These are phyloP conservation scores for Elongisporangium undulatum DNA, from an alignment of 352 stramenopile genomes.

Conservation along the genomic window DNA sequence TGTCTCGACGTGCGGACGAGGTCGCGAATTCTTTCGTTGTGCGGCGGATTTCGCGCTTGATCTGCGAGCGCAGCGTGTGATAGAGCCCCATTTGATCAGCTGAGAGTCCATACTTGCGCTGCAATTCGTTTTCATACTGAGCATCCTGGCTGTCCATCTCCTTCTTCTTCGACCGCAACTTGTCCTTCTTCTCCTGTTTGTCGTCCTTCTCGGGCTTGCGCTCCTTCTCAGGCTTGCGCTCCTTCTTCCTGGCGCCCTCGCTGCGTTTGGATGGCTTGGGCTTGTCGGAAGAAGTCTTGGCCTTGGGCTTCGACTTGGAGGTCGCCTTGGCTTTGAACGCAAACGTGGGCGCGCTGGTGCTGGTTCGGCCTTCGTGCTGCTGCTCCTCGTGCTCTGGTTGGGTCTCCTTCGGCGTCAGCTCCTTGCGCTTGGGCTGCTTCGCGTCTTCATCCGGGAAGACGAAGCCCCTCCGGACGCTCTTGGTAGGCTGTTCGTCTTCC, in stretches of 20 bases:
- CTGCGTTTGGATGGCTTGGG: conserved; percentile 11
- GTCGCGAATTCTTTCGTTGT: conserved; percentile 63
- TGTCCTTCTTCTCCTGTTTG: conserved; percentile 37
- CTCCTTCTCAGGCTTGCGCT: conserved; percentile 32
- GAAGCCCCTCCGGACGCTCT: conserved; percentile 38
- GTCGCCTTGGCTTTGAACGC: background rate
- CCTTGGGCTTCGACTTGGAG: background rate
- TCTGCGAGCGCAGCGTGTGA: conserved; percentile 48
- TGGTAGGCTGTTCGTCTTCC: conserved; percentile 10
- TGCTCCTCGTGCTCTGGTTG: conserved; percentile 13
- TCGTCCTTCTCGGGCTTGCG: conserved; percentile 35
- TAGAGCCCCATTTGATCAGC: conserved; percentile 56
- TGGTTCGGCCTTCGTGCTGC: background rate
- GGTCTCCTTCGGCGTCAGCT: conserved; percentile 17
- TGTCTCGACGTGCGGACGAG: conserved; percentile 48
- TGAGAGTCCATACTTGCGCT: conserved; percentile 19
- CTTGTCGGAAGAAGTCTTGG: background rate
- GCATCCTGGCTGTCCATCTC: conserved; percentile 20
- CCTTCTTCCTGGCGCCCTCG: conserved; percentile 44
- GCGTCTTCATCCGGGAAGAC: conserved; percentile 30
- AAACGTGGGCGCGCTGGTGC: background rate
- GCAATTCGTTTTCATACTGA: conserved; percentile 7
- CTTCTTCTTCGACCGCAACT: conserved; percentile 35
- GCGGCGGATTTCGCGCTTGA: conserved; percentile 61
- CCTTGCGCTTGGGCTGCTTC: conserved; percentile 17